These are phyloP conservation scores for Nakazawaea wickerhamii DNA, from an alignment of 805 yeast species.

Conservation along the genomic window DNA sequence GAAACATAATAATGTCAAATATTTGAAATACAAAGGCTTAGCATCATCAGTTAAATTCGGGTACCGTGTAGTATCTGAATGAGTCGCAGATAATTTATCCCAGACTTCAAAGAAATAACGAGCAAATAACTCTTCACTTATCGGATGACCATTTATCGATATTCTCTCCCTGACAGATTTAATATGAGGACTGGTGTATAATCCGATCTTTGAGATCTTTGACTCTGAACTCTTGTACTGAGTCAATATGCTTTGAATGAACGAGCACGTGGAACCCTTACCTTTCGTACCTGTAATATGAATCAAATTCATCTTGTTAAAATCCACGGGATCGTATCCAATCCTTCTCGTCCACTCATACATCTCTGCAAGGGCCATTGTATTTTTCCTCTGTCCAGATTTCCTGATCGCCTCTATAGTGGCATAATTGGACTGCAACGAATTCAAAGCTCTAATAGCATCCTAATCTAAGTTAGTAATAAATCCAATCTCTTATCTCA, in stretches of 20 bases:
- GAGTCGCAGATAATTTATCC: conserved; percentile 64
- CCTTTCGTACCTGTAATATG: conserved; percentile 99
- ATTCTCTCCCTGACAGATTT: conserved; percentile 90
- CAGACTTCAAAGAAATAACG: conserved; percentile 92
- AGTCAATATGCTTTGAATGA: conserved; percentile 70
- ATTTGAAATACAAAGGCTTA: conserved; percentile 92
- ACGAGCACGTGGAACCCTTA: conserved; percentile 97
- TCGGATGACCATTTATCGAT: conserved; percentile 80
- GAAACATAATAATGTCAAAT: conserved; percentile 81
- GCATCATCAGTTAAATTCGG: conserved; percentile 70
- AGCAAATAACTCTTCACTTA: conserved; percentile 74
- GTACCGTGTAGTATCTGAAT: conserved; percentile 49
- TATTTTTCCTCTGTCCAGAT: conserved; percentile 60
- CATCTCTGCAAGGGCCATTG: conserved; percentile 80
- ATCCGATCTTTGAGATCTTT: conserved; percentile 61
- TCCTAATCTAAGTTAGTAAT: conserved; percentile 33
- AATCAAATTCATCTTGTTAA: conserved; percentile 69
- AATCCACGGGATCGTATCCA: conserved; percentile 62
- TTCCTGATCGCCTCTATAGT: conserved; percentile 77
- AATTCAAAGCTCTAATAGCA: conserved; percentile 80
- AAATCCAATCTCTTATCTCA: background rate
- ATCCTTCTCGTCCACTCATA: conserved; percentile 68
- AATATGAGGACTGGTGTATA: conserved; percentile 96
- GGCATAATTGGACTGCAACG: conserved; percentile 87
- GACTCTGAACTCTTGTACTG: conserved; percentile 41